Evolutionary conservation across 805 yeast species (phyloP).

Genomic region (Saturnispora halmiae): DNA sequence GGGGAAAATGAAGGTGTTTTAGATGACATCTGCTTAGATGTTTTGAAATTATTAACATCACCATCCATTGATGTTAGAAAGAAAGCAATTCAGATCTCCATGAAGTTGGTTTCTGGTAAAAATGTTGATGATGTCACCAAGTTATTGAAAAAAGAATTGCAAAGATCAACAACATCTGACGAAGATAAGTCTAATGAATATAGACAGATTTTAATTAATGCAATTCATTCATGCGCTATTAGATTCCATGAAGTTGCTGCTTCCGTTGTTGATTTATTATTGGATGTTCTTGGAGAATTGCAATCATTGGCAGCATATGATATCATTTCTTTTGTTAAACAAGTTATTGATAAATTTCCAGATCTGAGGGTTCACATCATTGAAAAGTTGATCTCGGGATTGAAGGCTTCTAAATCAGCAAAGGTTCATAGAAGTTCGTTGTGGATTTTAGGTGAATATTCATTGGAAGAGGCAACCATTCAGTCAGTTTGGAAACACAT

Average conservation of each 20-base stretch:
- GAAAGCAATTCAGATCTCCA: slow-evolving; percentile 78
- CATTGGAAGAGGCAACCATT: slow-evolving; percentile 59
- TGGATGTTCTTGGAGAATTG: slow-evolving; percentile 80
- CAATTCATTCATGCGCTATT: slow-evolving; percentile 84
- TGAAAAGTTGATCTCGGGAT: slow-evolving; percentile 48
- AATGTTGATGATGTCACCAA: slow-evolving; percentile 92
- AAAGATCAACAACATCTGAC: slow-evolving; percentile 56
- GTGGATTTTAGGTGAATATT: slow-evolving; percentile 95
- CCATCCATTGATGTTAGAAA: slow-evolving; percentile 88
- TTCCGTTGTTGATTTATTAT: slow-evolving; percentile 75
- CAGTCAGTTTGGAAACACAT: slow-evolving; percentile 82
- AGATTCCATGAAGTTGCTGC: slow-evolving; percentile 86
- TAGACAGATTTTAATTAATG: slow-evolving; percentile 77
- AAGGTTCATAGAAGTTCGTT: slow-evolving; percentile 88
- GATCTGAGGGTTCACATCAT: slow-evolving; percentile 60
- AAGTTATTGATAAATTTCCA: slow-evolving; percentile 88
- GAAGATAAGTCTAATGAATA: slow-evolving; percentile 81
- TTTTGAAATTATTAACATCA: slow-evolving; percentile 74
- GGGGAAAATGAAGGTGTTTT: slow-evolving; percentile 69
- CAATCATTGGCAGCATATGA: slow-evolving; percentile 81
- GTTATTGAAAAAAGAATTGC: slow-evolving; percentile 83
- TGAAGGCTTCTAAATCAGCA: slow-evolving; percentile 69
- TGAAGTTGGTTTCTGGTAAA: slow-evolving; percentile 71
- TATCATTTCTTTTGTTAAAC: slow-evolving; percentile 85
- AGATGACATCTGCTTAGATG: slow-evolving; percentile 76